phyloP scores from a whole-genome alignment of 2,329 filamentous ascomycete genomes.

The Xylaria polymorpha region DNA sequence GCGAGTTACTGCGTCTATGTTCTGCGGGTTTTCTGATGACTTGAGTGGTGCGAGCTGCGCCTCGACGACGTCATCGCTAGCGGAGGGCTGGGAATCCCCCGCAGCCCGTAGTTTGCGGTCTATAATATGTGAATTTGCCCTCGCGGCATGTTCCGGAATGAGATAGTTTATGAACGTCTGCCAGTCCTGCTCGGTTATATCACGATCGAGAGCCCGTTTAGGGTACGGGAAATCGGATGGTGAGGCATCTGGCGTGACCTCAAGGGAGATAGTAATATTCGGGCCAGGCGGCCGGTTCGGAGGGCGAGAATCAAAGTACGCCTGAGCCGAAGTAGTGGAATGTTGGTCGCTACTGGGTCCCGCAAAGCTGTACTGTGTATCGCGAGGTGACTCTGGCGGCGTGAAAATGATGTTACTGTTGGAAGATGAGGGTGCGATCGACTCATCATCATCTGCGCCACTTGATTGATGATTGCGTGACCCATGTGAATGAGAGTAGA shows the following conservation, averaged over 20 bases:
- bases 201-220: conserved; percentile 53
- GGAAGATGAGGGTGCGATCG: conserved; percentile 56
- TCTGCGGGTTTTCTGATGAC: conserved; percentile 43
- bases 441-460: conserved; percentile 51
- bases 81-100: conserved; percentile 45
- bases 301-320: conserved; percentile 62
- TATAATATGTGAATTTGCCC: conserved; percentile 59
- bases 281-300: conserved; percentile 30
- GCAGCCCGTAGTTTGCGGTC: conserved; percentile 63
- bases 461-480: conserved; percentile 45
- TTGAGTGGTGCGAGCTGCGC: conserved; percentile 57
- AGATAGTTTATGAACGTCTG: conserved; percentile 68
- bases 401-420: conserved; percentile 62
- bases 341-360: conserved; percentile 44
- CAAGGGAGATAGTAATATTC: conserved; percentile 51
- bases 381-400: conserved; percentile 61
- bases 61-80: conserved; percentile 52
- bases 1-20: conserved; percentile 56
- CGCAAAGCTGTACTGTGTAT: conserved; percentile 49
- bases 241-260: conserved; percentile 51
- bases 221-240: conserved; percentile 60
- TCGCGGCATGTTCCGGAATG: conserved; percentile 60
- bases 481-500: conserved; percentile 59
- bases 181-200: conserved; percentile 67
- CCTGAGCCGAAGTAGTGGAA: conserved; percentile 51